Evolutionary conservation across 2,329 filamentous ascomycete genomes (phyloP).

Genomic region (Rhynchosporium secalis): DNA sequence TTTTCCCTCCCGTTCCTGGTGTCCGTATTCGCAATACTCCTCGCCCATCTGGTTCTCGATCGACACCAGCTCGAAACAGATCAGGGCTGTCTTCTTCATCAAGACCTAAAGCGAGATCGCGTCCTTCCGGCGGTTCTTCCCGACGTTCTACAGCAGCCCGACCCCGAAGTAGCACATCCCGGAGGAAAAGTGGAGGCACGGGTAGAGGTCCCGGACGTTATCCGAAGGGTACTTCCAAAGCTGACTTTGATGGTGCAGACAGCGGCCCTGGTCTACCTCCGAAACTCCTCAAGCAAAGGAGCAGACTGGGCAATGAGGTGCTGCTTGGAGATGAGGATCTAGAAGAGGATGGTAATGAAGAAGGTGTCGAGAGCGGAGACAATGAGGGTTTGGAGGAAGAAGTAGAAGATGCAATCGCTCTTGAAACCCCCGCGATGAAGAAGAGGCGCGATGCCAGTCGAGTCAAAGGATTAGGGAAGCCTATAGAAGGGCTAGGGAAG

Average conservation of each 20-base stretch:
- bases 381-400: slow-evolving; percentile 27
- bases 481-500: slow-evolving; percentile 35
- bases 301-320: slow-evolving; percentile 38
- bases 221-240: slow-evolving; percentile 69
- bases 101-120: slow-evolving; percentile 27
- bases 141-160: slow-evolving; percentile 31
- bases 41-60: slow-evolving; percentile 34
- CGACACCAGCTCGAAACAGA: slow-evolving; percentile 24
- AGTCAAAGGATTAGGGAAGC: slow-evolving; percentile 36
- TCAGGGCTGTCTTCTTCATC: slow-evolving; percentile 26
- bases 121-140: slow-evolving; percentile 32
- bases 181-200: slow-evolving; percentile 61
- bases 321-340: slow-evolving; percentile 36
- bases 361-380: slow-evolving; percentile 25
- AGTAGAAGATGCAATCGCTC: slow-evolving; percentile 34
- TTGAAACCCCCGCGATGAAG: slow-evolving; percentile 32
- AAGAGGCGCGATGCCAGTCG: slow-evolving; percentile 28
- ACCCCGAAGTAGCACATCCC: slow-evolving; percentile 42
- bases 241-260: slow-evolving; percentile 65
- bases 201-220: slow-evolving; percentile 64
- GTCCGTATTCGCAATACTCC: slow-evolving; percentile 43
- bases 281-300: slow-evolving; percentile 39
- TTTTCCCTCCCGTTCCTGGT: slow-evolving; percentile 69
- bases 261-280: slow-evolving; percentile 65
- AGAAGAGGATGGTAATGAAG: slow-evolving; percentile 29